phyloP scores from a whole-genome alignment of 2,329 filamentous ascomycete genomes.

The Aspergillus pseudonomiae region DNA sequence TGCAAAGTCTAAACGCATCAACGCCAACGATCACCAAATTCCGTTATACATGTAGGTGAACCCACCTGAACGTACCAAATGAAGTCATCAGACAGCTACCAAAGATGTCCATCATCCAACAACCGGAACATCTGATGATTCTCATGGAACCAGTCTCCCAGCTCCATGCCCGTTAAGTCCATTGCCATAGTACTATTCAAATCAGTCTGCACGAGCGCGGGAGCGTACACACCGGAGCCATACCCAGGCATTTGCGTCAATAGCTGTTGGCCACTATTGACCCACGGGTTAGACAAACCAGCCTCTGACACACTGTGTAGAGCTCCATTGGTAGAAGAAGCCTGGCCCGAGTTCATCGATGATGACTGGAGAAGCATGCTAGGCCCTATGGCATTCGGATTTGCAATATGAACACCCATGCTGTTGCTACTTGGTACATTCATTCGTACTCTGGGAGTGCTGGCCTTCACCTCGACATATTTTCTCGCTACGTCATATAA shows the following conservation, averaged over 20 bases:
- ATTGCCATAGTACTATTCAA: not conserved
- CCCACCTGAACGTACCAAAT: not conserved
- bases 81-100: not conserved
- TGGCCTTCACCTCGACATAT: conserved; percentile 14
- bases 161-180: not conserved
- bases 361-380: not conserved
- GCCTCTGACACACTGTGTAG: not conserved
- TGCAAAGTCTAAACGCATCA: not conserved
- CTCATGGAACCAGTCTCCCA: conserved; percentile 1
- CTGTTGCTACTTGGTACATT: not conserved
- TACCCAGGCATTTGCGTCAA: not conserved
- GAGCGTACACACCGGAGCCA: not conserved
- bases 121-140: conserved; percentile 1
- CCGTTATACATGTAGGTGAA: not conserved
- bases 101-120: not conserved
- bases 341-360: not conserved
- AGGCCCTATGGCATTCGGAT: not conserved
- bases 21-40: not conserved
- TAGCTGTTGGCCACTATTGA: not conserved
- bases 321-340: not conserved
- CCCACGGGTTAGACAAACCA: not conserved
- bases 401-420: not conserved
- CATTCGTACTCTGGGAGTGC: not conserved
- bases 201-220: not conserved
- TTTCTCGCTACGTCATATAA: conserved; percentile 16